These are phyloP conservation scores for Candolleomyces aberdarensis DNA, from an alignment of 768 basidiomycete species.

Conservation along the genomic window DNA sequence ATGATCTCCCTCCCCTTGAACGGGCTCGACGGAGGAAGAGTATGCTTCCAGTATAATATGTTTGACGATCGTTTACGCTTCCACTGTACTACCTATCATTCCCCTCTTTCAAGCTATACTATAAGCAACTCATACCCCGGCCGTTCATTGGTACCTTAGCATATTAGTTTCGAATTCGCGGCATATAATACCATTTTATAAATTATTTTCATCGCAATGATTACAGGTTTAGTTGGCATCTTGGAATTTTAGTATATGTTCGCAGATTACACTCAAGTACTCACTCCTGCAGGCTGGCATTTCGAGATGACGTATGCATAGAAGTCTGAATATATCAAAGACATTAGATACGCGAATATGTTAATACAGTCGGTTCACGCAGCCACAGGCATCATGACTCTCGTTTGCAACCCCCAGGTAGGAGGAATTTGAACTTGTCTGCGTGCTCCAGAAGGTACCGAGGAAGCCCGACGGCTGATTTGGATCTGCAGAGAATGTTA, in stretches of 20 bases:
- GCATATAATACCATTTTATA: neutral
- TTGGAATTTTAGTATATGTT: neutral
- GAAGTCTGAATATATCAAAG: neutral
- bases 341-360: neutral
- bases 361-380: neutral
- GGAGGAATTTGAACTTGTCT: conserved; percentile 47
- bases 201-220: neutral
- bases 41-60: conserved; percentile 14
- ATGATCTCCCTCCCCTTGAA: conserved; percentile 67
- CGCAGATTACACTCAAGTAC: neutral
- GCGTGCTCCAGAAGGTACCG: conserved; percentile 49
- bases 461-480: conserved; percentile 51
- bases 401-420: conserved; percentile 54
- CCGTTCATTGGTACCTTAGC: too few relatives aligned
- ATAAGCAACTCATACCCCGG: neutral
- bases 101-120: neutral
- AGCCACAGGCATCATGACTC: conserved; percentile 8
- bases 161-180: neutral
- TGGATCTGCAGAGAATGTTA: conserved; percentile 22
- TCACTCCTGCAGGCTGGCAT: too few relatives aligned
- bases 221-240: neutral
- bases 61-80: neutral
- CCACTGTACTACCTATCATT: neutral
- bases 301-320: too few relatives aligned
- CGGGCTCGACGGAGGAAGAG: conserved; percentile 55